A percentile compares a stretch with the other conserved stretches of the same genome.
These are phyloP conservation scores for Debaryomyces nepalensis DNA, from an alignment of 1,139 yeast species.

Conservation along the genomic window DNA sequence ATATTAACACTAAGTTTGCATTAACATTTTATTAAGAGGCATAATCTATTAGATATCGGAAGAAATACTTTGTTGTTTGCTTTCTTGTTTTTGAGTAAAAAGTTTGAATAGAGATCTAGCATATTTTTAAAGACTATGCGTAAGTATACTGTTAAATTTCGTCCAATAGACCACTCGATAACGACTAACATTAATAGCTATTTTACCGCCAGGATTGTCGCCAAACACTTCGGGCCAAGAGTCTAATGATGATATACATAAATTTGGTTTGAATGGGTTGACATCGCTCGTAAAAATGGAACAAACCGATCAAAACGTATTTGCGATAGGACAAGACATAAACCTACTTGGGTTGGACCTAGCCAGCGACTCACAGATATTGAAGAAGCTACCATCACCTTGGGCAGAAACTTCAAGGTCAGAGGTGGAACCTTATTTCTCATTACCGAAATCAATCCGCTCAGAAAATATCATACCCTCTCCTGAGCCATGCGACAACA, in stretches of 20 bases:
- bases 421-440: constrained; percentile 85
- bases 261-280: constrained; percentile 78
- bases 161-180: constrained; percentile 5
- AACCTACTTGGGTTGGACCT: constrained; percentile 75
- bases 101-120: background rate
- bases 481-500: constrained; percentile 59
- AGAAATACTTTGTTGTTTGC: background rate
- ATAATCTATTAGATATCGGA: constrained; percentile 1
- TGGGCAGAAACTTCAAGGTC: constrained; percentile 93
- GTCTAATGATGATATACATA: constrained; percentile 44
- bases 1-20: background rate
- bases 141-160: constrained; percentile 1
- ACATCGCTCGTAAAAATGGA: constrained; percentile 71
- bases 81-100: constrained; percentile 1
- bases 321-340: constrained; percentile 86
- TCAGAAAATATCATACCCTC: constrained; percentile 51
- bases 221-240: constrained; percentile 19
- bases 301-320: constrained; percentile 63
- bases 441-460: constrained; percentile 61
- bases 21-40: background rate
- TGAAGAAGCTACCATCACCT: constrained; percentile 83
- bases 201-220: constrained; percentile 39
- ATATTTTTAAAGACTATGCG: constrained; percentile 3
- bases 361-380: constrained; percentile 50
- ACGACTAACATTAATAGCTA: constrained; percentile 21